A percentile compares a stretch with the other conserved stretches of the same genome.
phyloP scores from a whole-genome alignment of 441 rosid genomes.

The Isatis lusitanica region DNA sequence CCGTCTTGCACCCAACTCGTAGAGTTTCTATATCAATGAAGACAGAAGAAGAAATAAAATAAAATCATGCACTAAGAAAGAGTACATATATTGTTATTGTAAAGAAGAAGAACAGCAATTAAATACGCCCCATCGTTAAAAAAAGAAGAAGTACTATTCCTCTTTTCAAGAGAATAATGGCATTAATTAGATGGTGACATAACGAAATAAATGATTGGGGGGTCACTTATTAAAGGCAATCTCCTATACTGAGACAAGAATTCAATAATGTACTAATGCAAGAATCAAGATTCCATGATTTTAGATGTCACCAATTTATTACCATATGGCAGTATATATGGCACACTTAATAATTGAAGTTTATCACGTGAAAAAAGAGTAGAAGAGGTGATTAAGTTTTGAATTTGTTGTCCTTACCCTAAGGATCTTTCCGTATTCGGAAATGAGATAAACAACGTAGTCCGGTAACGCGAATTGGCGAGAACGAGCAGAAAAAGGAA shows the following conservation, averaged over 20 bases:
- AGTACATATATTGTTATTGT: background rate
- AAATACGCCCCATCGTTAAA: background rate
- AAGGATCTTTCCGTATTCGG: slow-evolving; percentile 76
- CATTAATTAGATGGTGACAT: slow-evolving; percentile 18
- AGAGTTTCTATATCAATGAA: slow-evolving; percentile 45
- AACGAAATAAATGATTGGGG: slow-evolving; percentile 8
- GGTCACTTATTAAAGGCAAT: slow-evolving; percentile 19
- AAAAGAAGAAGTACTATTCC: background rate
- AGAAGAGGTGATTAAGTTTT: background rate
- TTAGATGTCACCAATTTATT: background rate
- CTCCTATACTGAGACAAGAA: slow-evolving; percentile 6
- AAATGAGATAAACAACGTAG: slow-evolving; percentile 71
- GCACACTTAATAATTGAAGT: background rate
- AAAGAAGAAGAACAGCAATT: background rate
- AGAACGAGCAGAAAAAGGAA: slow-evolving; percentile 86
- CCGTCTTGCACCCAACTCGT: slow-evolving; percentile 73
- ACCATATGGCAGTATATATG: background rate
- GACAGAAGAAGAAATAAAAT: background rate
- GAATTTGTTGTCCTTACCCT: slow-evolving; percentile 35
- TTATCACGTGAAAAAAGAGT: background rate
- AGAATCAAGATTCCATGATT: background rate
- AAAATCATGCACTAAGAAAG: background rate
- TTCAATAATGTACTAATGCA: background rate
- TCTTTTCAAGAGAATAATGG: background rate
- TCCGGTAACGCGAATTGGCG: slow-evolving; percentile 76